phyloP scores from a whole-genome alignment of 371 early-diverging fungal species.

The Dinochytrium kinnereticum region DNA sequence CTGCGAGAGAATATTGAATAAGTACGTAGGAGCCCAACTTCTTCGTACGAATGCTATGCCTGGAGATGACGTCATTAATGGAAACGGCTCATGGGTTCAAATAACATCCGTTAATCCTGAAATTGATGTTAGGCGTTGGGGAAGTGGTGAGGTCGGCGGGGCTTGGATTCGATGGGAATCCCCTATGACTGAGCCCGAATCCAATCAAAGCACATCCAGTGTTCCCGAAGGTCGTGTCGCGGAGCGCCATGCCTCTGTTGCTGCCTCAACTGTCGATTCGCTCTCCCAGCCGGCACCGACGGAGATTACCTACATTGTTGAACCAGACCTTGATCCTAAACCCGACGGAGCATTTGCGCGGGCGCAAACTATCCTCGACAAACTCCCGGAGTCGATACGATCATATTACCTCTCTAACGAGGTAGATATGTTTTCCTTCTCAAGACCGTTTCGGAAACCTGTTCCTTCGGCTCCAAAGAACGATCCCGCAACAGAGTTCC shows the following conservation, averaged over 20 bases:
- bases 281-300: background rate
- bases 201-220: background rate
- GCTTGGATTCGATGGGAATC: slow-evolving; percentile 36
- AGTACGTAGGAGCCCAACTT: slow-evolving; percentile 68
- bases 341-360: slow-evolving; percentile 26
- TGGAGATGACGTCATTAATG: slow-evolving; percentile 56
- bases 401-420: slow-evolving; percentile 70
- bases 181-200: background rate
- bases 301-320: slow-evolving; percentile 28
- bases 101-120: slow-evolving; percentile 74
- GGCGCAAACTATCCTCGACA: slow-evolving; percentile 21
- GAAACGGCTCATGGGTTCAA: slow-evolving; percentile 70
- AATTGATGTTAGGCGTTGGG: slow-evolving; percentile 47
- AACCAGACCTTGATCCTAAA: slow-evolving; percentile 49
- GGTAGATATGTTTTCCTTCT: slow-evolving; percentile 68
- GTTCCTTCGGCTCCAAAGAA: background rate
- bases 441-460: slow-evolving; percentile 56
- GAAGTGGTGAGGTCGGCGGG: slow-evolving; percentile 24
- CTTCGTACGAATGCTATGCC: slow-evolving; percentile 55
- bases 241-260: background rate
- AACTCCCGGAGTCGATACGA: slow-evolving; percentile 35
- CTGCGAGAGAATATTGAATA: slow-evolving; percentile 72
- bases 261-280: background rate
- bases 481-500: slow-evolving; percentile 64
- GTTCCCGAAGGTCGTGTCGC: background rate